Evolutionary conservation across 2,329 filamentous ascomycete genomes (phyloP).

Genomic region (Verticillium nonalfalfae): DNA sequence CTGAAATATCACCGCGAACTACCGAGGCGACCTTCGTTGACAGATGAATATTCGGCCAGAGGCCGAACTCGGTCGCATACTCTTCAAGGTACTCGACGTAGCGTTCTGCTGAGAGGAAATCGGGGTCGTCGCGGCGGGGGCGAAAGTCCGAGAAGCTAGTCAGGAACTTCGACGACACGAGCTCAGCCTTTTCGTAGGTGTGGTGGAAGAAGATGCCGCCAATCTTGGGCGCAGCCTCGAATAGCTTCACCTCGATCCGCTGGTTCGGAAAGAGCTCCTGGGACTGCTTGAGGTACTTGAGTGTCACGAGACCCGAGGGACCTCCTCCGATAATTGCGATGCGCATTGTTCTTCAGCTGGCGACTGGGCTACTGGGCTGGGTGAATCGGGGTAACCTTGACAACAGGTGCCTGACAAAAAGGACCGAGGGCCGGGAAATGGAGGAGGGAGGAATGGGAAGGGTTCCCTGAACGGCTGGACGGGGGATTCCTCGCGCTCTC

Average conservation of each 20-base stretch:
- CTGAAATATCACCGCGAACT: neutral
- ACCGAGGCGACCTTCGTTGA: constrained; percentile 22
- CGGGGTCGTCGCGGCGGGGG: constrained; percentile 29
- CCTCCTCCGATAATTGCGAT: constrained; percentile 38
- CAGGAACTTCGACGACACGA: constrained; percentile 42
- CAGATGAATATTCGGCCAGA: constrained; percentile 29
- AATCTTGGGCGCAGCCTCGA: constrained; percentile 34
- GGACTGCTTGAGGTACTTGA: constrained; percentile 31
- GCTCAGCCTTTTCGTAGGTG: constrained; percentile 41
- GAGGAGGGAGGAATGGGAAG: neutral
- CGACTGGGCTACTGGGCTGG: neutral
- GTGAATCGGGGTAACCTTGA: neutral
- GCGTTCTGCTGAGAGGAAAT: constrained; percentile 32
- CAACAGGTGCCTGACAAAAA: neutral
- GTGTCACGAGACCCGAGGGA: constrained; percentile 32
- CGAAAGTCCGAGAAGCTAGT: constrained; percentile 45
- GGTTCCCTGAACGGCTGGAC: neutral
- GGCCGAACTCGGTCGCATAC: constrained; percentile 30
- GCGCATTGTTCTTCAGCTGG: constrained; percentile 17
- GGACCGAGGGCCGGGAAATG: neutral
- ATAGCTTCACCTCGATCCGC: constrained; percentile 34
- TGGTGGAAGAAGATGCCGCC: constrained; percentile 41
- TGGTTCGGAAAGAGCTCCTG: constrained; percentile 28
- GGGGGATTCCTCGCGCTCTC: neutral
- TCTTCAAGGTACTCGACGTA: constrained; percentile 36